These are phyloP conservation scores for Osmozyma mogii DNA, from an alignment of 805 yeast species.

Conservation along the genomic window DNA sequence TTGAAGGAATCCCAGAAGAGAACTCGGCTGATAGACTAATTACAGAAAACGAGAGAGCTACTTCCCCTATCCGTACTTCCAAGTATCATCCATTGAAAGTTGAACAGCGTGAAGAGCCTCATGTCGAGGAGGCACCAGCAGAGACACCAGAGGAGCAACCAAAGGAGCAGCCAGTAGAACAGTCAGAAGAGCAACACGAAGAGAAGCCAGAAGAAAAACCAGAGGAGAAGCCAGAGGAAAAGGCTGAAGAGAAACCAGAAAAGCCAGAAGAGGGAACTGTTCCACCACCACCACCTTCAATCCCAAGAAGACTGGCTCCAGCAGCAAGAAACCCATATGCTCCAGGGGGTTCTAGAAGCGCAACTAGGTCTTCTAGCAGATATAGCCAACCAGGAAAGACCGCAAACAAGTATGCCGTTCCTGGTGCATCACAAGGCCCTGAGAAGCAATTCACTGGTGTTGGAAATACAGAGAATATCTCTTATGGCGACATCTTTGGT, in stretches of 20 bases:
- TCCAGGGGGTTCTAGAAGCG: conserved; percentile 16
- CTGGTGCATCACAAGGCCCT: too few relatives aligned
- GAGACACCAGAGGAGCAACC: too few relatives aligned
- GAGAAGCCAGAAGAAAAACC: conserved; percentile 3
- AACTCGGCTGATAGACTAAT: too few relatives aligned
- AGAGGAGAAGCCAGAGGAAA: conserved; percentile 2
- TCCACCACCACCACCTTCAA: conserved; percentile 12
- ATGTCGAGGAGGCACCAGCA: too few relatives aligned
- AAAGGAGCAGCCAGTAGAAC: too few relatives aligned
- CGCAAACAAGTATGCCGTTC: conserved; percentile 1
- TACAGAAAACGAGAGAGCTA: too few relatives aligned
- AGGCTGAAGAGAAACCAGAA: conserved; percentile 1
- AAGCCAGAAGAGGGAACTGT: conserved; percentile 2
- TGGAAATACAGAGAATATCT: too few relatives aligned
- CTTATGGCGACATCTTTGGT: conserved; percentile 2
- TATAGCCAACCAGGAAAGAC: conserved; percentile 7
- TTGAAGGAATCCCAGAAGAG: background rate
- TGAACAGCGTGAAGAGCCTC: too few relatives aligned
- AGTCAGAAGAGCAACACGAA: too few relatives aligned
- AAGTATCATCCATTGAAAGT: too few relatives aligned
- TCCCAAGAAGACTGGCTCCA: conserved; percentile 1
- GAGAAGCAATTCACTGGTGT: too few relatives aligned
- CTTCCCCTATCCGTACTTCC: too few relatives aligned
- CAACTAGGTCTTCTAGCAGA: conserved; percentile 7
- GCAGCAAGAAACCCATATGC: conserved; percentile 28